A percentile compares a stretch with the other conserved stretches of the same genome.
These are phyloP conservation scores for Cyberlindnera lachancei DNA, from an alignment of 805 yeast genomes.

Conservation along the genomic window DNA sequence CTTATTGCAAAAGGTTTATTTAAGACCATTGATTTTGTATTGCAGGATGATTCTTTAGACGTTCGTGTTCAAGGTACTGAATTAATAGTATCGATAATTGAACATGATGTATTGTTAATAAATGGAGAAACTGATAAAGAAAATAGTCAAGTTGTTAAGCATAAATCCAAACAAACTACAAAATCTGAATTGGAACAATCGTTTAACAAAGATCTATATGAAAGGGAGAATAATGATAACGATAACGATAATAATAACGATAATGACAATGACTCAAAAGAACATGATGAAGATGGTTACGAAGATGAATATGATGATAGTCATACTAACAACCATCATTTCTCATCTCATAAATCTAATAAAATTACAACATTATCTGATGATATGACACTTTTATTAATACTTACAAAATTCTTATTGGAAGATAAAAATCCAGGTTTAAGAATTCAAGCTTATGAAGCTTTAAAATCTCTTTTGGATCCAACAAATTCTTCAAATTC, in stretches of 20 bases:
- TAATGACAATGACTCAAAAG: too few species aligned
- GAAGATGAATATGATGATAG: conserved; percentile 4
- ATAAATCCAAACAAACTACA: background rate
- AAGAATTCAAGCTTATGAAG: conserved; percentile 78
- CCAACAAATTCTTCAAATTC: conserved; percentile 23
- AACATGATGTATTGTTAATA: conserved; percentile 69
- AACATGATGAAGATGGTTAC: background rate
- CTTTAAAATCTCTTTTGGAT: conserved; percentile 66
- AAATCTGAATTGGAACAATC: too few species aligned
- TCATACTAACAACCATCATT: too few species aligned
- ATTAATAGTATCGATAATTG: conserved; percentile 69
- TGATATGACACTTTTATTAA: conserved; percentile 51
- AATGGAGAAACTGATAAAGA: conserved; percentile 18
- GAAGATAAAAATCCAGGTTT: conserved; percentile 64
- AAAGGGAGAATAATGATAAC: conserved; percentile 1
- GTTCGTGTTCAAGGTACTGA: conserved; percentile 73
- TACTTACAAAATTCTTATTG: conserved; percentile 51
- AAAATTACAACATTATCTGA: conserved; percentile 28
- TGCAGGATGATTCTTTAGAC: conserved; percentile 40
- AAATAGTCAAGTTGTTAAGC: background rate
- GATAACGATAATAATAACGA: conserved; percentile 1
- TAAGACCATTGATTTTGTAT: conserved; percentile 63
- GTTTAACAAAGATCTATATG: too few species aligned
- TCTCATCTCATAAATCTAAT: too few species aligned
- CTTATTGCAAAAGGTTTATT: conserved; percentile 66